phyloP scores from a whole-genome alignment of 140 eudicot species.

The Ambrosia hybrid region DNA sequence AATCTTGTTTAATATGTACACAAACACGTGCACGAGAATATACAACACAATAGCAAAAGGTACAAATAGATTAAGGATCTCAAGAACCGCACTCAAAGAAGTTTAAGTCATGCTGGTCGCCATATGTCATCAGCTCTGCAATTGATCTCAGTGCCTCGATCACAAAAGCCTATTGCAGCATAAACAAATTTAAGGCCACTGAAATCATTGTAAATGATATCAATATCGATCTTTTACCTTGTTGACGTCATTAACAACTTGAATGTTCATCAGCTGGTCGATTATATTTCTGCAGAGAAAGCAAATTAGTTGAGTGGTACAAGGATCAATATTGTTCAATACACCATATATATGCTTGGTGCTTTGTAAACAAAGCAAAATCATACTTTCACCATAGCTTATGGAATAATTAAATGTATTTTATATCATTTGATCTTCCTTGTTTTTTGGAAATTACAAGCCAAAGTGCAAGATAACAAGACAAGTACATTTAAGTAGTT shows the following conservation, averaged over 20 bases:
- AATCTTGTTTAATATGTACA: not conserved
- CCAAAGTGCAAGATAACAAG: slow-evolving; percentile 6
- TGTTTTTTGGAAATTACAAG: slow-evolving; percentile 5
- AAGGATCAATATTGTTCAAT: slow-evolving; percentile 13
- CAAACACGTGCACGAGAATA: not conserved
- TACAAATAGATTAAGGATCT: slow-evolving; percentile 7
- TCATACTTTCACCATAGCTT: slow-evolving; percentile 3
- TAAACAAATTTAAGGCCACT: slow-evolving; percentile 12
- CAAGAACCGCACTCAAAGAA: slow-evolving; percentile 73
- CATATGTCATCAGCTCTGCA: slow-evolving; percentile 92
- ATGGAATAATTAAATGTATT: not conserved
- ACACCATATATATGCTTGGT: slow-evolving; percentile 4
- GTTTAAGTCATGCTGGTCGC: slow-evolving; percentile 91
- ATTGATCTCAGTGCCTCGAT: slow-evolving; percentile 94
- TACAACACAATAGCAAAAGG: slow-evolving; percentile 12
- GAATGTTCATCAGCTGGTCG: slow-evolving; percentile 85
- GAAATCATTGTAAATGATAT: slow-evolving; percentile 6
- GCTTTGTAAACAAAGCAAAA: slow-evolving; percentile 5
- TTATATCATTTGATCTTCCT: not conserved
- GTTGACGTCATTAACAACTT: slow-evolving; percentile 84
- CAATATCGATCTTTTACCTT: slow-evolving; percentile 50
- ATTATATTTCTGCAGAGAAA: slow-evolving; percentile 60
- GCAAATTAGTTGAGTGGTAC: slow-evolving; percentile 10
- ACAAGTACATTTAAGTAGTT: slow-evolving; percentile 4
- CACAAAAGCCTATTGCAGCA: slow-evolving; percentile 66